phyloP scores from a whole-genome alignment of 257 asterid species.

The Scutellaria minor region DNA sequence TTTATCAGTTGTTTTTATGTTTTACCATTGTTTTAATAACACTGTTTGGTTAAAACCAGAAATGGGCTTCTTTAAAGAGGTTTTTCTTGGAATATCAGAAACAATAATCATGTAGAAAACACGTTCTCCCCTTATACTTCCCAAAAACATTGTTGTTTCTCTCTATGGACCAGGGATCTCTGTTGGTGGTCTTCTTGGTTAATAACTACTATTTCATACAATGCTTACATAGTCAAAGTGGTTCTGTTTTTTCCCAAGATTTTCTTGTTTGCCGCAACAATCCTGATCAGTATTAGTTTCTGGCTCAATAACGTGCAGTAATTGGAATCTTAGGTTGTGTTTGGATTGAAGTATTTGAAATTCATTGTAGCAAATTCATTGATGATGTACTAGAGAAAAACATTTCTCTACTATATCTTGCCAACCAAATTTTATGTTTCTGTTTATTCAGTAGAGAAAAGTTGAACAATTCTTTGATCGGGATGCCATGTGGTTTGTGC shows the following conservation, averaged over 20 bases:
- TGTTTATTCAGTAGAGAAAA: not conserved
- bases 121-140: not conserved
- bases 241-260: not conserved
- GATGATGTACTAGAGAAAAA: no score
- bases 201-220: not conserved
- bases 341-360: not conserved
- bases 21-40: not conserved
- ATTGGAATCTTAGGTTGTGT: not conserved
- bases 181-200: constrained; percentile 10
- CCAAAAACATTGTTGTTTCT: not conserved
- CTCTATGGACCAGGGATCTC: not conserved
- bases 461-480: not conserved
- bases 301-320: not conserved
- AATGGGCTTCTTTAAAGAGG: not conserved
- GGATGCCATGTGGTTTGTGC: constrained; percentile 14
- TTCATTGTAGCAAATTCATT: no score
- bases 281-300: not conserved
- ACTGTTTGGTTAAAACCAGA: not conserved
- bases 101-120: not conserved
- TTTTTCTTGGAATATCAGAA: not conserved
- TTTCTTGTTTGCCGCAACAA: not conserved
- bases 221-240: not conserved
- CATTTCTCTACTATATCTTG: no score
- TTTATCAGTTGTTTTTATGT: not conserved
- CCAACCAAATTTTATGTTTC: not conserved